Conservation (phyloP, 2,329 filamentous ascomycete species). For the Hymenoscyphus repandus region DNA sequence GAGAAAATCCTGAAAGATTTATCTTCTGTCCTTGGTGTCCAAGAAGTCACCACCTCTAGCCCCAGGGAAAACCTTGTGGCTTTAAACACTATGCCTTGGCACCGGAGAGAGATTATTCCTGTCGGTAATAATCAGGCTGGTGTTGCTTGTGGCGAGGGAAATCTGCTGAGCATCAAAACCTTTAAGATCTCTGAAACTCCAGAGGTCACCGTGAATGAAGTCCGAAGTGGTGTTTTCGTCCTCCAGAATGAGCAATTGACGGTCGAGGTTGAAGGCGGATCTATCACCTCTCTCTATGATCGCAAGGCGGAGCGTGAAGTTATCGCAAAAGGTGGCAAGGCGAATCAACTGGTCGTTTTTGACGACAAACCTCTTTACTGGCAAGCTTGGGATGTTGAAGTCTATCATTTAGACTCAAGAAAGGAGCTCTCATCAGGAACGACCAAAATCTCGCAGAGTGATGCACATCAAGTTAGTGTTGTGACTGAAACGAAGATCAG, state of each 20-base stretch:
- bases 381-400: slow-evolving; percentile 98
- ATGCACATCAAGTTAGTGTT: slow-evolving; percentile 73
- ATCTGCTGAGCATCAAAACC: slow-evolving; percentile 44
- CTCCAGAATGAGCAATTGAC: slow-evolving; percentile 73
- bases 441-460: slow-evolving; percentile 66
- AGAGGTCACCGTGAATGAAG: slow-evolving; percentile 48
- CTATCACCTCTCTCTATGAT: slow-evolving; percentile 82
- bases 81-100: slow-evolving; percentile 85
- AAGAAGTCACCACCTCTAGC: slow-evolving; percentile 37
- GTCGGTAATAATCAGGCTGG: slow-evolving; percentile 48
- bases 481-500: slow-evolving; percentile 84
- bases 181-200: slow-evolving; percentile 44
- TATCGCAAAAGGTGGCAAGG: slow-evolving; percentile 67
- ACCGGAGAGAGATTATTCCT: slow-evolving; percentile 67
- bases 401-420: slow-evolving; percentile 86
- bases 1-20: slow-evolving; percentile 66
- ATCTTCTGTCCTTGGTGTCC: slow-evolving; percentile 60
- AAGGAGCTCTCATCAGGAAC: slow-evolving; percentile 65
- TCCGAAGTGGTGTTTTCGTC: slow-evolving; percentile 61
- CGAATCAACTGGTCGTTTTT: slow-evolving; percentile 88
- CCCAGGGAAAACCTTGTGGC: slow-evolving; percentile 50
- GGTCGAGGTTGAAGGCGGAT: slow-evolving; percentile 67
- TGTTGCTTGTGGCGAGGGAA: slow-evolving; percentile 52
- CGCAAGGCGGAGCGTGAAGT: slow-evolving; percentile 68
- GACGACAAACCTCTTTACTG: slow-evolving; percentile 97